Evolutionary conservation across 441 rosid species (phyloP), one percentile per base, ranked within the genome.

Genomic region (Dalechampia spathulata): DNA sequence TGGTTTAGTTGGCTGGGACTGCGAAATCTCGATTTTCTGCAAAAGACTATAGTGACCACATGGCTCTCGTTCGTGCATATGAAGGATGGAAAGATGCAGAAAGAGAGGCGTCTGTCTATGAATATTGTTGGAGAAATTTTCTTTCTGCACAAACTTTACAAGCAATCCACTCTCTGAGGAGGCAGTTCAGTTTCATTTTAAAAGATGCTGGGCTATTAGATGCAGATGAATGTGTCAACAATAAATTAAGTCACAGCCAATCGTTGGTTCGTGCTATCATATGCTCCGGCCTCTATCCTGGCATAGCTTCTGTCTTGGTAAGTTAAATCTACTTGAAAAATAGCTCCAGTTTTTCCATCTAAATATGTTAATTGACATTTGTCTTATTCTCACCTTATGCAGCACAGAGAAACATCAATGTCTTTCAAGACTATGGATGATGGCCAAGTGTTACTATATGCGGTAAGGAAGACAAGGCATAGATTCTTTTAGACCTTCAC

Each of bases 71-170:
- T 14, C 99, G 97, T 52, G 99, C 99, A 60, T 94, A 87, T 60
- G 99, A 94, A 78, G 99, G 99, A 53, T 90, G 99, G 98, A 94
- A 90, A 80, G 92, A 78, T 50, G 97, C 98, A 30, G 98, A 90
- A 67, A 78, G 87, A 69, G 98, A 94, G 79, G 98, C 95, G 61
- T 83, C 95, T 1, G 84, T 84, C n/a, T 94, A 94, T 60, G 99
- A 94, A 73, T 94, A 83, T 70, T 94, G 96, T 69, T 94, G 99
- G 99, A 87, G 96, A 58, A 94, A 94, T 78, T 94, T 94, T 66
- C 79, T 94, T 47, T 94, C 98, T 65, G 82, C 92, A 41, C 99
- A 94, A 69, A 94, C 99, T 25, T 82, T 94, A 72, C 97, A 94
- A 69, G 98, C 98, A 21, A 90, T 94, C 53, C 90, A 94, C 79